Evolutionary conservation across 2,329 filamentous ascomycete genomes (phyloP).

Genomic region (Cryoendolithus antarcticus): DNA sequence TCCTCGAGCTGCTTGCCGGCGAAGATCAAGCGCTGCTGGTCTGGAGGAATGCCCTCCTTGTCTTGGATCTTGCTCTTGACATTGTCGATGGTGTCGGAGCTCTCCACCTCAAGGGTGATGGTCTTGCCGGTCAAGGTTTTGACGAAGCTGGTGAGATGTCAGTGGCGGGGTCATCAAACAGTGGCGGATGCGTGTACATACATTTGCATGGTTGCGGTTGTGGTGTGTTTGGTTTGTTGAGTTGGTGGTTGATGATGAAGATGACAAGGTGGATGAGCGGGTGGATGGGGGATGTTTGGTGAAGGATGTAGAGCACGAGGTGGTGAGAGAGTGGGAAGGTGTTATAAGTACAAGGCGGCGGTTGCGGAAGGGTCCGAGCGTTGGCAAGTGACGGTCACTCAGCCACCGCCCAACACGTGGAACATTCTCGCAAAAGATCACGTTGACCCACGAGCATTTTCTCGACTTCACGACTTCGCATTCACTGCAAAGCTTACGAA

Average conservation of each 20-base stretch:
- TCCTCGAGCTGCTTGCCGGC: constrained; percentile 95
- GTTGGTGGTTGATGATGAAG: constrained; percentile 3
- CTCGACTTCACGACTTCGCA: neutral
- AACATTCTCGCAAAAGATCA: neutral
- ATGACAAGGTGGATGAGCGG: constrained; percentile 1
- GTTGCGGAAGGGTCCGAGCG: constrained; percentile 1
- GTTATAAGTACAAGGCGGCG: neutral
- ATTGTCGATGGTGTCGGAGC: constrained; percentile 83
- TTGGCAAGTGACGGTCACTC: neutral
- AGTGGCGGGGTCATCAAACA: constrained; percentile 55
- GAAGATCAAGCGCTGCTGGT: constrained; percentile 93
- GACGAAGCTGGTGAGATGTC: constrained; percentile 18
- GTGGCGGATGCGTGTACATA: constrained; percentile 56
- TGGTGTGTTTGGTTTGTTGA: constrained; percentile 2
- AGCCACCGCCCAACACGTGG: constrained; percentile 1
- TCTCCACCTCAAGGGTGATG: constrained; percentile 56
- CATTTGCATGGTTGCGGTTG: constrained; percentile 63
- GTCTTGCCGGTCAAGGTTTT: constrained; percentile 51
- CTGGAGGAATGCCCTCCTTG: constrained; percentile 92
- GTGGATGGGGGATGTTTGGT: constrained; percentile 1
- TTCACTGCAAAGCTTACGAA: too few species aligned
- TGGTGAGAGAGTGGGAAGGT: constrained; percentile 1
- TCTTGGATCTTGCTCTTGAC: constrained; percentile 97
- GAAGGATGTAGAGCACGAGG: neutral
- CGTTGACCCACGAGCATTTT: neutral